Evolutionary conservation across 345 rosid genomes (phyloP).

Genomic region (Moricandia arvensis): DNA sequence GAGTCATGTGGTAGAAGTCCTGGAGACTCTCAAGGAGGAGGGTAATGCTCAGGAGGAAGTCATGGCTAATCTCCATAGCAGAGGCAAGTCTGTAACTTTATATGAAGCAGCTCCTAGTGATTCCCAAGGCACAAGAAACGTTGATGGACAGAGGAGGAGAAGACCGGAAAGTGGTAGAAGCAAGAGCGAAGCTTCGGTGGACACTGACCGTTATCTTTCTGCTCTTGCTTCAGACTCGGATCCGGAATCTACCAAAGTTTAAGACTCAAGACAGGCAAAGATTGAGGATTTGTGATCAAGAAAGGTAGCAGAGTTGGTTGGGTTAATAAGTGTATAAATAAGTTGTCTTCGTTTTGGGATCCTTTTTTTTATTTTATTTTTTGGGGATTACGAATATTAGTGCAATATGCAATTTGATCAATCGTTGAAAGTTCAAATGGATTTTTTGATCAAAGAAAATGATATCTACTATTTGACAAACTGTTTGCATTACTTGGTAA

Average conservation of each 20-base stretch:
- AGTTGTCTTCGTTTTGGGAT: constrained; percentile 23
- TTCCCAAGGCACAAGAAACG: constrained; percentile 28
- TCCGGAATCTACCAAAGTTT: constrained; percentile 27
- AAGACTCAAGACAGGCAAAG: not conserved
- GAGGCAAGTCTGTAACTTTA: constrained; percentile 42
- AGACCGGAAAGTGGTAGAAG: constrained; percentile 54
- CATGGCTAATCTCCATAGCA: constrained; percentile 40
- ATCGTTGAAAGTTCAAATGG: constrained; percentile 17
- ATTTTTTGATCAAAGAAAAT: constrained; percentile 61
- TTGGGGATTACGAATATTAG: constrained; percentile 29
- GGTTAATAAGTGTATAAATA: constrained; percentile 19
- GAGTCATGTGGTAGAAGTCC: constrained; percentile 82
- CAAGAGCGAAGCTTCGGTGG: constrained; percentile 36
- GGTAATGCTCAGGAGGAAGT: constrained; percentile 43
- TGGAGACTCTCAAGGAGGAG: constrained; percentile 51
- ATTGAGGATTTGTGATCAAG: not conserved
- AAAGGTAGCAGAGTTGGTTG: not conserved
- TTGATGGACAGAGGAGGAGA: constrained; percentile 26
- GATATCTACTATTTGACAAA: constrained; percentile 37
- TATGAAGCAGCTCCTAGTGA: constrained; percentile 50
- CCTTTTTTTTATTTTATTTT: constrained; percentile 3
- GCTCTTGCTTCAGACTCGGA: constrained; percentile 7
- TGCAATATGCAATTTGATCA: constrained; percentile 5
- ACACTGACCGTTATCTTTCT: not conserved
- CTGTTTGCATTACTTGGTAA: not conserved